Base-by-base conservation (phyloP, 352 stramenopile species). In the Phytopythium sindhum region DNA sequence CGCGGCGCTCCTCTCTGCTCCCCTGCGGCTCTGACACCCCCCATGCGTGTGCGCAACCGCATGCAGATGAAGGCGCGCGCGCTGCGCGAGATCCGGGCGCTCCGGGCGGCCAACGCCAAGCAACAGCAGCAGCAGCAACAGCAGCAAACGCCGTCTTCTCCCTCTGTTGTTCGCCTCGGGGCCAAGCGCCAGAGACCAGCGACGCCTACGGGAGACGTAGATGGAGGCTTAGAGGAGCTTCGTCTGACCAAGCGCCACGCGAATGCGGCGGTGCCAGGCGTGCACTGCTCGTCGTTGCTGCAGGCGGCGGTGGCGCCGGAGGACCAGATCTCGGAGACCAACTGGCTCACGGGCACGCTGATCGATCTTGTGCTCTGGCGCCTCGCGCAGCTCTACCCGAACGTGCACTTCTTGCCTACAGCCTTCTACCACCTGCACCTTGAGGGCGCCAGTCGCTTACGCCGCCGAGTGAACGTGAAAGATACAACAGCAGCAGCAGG, bases 311-410 rank as follows among this genome's bases (percentile, higher is more conserved):
- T 89, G 21, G 69, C 68, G 21, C 64, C 68, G 21, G 84, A 92
- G 50, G 81, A 95, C 39, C 66, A 61, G 33, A 73, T 97, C 31
- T 77, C 85, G 68, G 88, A 92, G 24, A 81, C 83, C 31, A 93
- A 75, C 58, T 97, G 89, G 89, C 76, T 97, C 62, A 94, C 78
- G 41, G 77, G 83, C 39, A 86, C 84, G 35, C 64, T 97, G 33
- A 96, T 97, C 63, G 86, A 96, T 63, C 63, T 96, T 48, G 80
- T 94, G 68, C 76, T 96, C 24, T 91, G 82, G 72, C 75, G 90
- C 28, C 84, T 97, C 53, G 88, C 88, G 48, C 78, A 68, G 11
- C 68, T 78, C 67, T 96, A 97, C 64, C 68, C 73, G 11, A 48
- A 63, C 2, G 83, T 91, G 48, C 74, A 88, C 59, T 96, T 96